Evolutionary conservation across 2,329 filamentous ascomycete genomes (phyloP).

Genomic region (Aspergillus fijiensis): DNA sequence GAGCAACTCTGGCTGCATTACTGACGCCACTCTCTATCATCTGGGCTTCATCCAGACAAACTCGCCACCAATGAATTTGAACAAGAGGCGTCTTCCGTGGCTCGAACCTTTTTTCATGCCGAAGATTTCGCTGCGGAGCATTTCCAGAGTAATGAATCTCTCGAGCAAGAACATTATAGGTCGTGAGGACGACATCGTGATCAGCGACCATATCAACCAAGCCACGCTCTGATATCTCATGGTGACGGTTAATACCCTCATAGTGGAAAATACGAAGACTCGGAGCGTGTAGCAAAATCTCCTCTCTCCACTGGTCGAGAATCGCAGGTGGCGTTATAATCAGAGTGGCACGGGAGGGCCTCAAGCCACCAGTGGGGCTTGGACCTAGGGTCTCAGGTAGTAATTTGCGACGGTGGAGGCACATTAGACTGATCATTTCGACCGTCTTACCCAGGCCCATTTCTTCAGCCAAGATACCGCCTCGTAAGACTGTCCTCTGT

Average conservation of each 20-base stretch:
- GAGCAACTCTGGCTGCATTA: slow-evolving; percentile 76
- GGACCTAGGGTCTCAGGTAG: slow-evolving; percentile 15
- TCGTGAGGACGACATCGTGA: slow-evolving; percentile 61
- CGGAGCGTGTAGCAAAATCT: slow-evolving; percentile 59
- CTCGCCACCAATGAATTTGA: slow-evolving; percentile 82
- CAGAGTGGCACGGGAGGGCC: slow-evolving; percentile 55
- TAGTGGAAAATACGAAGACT: slow-evolving; percentile 58
- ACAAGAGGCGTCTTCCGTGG: slow-evolving; percentile 73
- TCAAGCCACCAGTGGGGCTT: slow-evolving; percentile 26
- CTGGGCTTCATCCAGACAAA: slow-evolving; percentile 70
- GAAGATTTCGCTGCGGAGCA: slow-evolving; percentile 69
- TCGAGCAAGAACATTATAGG: slow-evolving; percentile 67
- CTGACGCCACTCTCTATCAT: slow-evolving; percentile 90
- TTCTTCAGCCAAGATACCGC: slow-evolving; percentile 52
- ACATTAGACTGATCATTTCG: slow-evolving; percentile 49
- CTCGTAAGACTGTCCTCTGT: slow-evolving; percentile 29
- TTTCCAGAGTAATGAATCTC: slow-evolving; percentile 76
- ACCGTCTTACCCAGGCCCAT: slow-evolving; percentile 54
- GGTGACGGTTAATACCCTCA: slow-evolving; percentile 50
- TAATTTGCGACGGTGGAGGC: slow-evolving; percentile 36
- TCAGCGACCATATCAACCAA: slow-evolving; percentile 49
- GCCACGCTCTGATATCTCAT: slow-evolving; percentile 37
- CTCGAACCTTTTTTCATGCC: slow-evolving; percentile 63
- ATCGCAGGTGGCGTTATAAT: slow-evolving; percentile 64
- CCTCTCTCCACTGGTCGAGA: slow-evolving; percentile 62